Conservation (phyloP, 2,329 filamentous ascomycete genomes). For the Pestalotiopsis sp. region DNA sequence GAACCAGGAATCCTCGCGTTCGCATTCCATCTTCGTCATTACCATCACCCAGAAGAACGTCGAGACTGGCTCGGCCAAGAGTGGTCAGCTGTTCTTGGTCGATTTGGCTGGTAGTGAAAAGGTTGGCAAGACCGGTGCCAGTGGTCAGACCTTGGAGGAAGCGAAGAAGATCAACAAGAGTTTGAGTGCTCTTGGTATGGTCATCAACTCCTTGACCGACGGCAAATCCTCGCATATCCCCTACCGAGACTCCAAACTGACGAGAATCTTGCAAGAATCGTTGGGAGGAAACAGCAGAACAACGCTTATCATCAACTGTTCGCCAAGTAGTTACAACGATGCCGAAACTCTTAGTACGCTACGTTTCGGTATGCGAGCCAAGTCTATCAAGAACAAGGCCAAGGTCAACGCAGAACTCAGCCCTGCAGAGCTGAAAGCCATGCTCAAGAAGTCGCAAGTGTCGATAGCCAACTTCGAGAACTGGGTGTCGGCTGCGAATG, state of each 20-base stretch:
- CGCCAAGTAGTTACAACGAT: conserved; percentile 98
- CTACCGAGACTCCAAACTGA: conserved; percentile 97
- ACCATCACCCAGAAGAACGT: conserved; percentile 98
- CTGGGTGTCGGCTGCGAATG: conserved; percentile 22
- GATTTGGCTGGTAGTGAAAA: conserved; percentile 98
- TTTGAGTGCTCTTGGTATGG: conserved; percentile 96
- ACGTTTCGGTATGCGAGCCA: conserved; percentile 92
- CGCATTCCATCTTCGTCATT: conserved; percentile 97
- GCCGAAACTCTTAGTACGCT: conserved; percentile 89
- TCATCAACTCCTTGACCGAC: conserved; percentile 96
- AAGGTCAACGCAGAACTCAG: conserved; percentile 99
- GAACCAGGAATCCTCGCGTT: conserved; percentile 98
- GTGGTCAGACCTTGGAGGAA: conserved; percentile 94
- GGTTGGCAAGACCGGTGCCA: conserved; percentile 96
- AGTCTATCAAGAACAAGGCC: conserved; percentile 99
- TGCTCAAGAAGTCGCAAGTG: conserved; percentile 88
- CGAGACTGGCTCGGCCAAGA: conserved; percentile 93
- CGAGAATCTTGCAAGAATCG: conserved; percentile 94
- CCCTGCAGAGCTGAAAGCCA: conserved; percentile 87
- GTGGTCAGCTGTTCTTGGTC: conserved; percentile 93
- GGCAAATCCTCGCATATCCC: conserved; percentile 96
- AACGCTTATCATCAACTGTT: conserved; percentile 98
- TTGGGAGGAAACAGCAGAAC: conserved; percentile 96
- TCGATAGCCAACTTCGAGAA: conserved; percentile 80
- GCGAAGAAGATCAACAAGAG: conserved; percentile 99